A percentile compares a stretch with the other conserved stretches of the same genome.
Conservation (phyloP, 495 filamentous ascomycete genomes). For the Cetradonia linearis region DNA sequence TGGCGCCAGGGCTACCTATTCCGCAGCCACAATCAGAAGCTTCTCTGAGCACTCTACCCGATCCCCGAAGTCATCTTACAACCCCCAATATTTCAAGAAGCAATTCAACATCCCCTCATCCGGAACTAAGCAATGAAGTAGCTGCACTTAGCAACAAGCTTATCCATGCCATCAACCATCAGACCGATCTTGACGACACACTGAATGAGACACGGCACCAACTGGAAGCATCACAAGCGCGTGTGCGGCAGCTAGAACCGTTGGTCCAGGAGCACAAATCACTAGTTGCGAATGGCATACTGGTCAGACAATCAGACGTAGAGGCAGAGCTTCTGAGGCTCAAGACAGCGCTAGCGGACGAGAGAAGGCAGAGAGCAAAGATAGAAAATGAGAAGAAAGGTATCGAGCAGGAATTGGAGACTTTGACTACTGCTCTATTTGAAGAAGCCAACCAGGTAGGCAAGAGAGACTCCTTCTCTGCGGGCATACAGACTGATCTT, state of each 20-base stretch:
- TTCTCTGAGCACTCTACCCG: conserved; percentile 43
- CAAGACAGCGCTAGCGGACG: conserved; percentile 53
- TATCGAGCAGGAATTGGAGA: conserved; percentile 78
- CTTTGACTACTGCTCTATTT: conserved; percentile 78
- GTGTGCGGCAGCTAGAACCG: conserved; percentile 57
- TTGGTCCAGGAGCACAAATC: conserved; percentile 59
- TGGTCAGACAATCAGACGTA: conserved; percentile 59
- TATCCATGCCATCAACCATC: conserved; percentile 93
- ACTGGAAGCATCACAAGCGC: conserved; percentile 60
- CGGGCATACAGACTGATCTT: conserved; percentile 26
- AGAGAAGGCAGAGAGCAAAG: conserved; percentile 45
- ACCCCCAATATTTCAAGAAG: conserved; percentile 32
- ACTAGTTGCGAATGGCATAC: conserved; percentile 57
- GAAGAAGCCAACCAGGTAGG: conserved; percentile 83
- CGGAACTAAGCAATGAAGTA: conserved; percentile 79
- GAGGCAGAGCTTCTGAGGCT: conserved; percentile 62
- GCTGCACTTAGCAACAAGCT: conserved; percentile 87
- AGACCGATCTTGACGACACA: conserved; percentile 84
- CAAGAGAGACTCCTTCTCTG: conserved; percentile 4
- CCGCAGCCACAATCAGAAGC: conserved; percentile 31
- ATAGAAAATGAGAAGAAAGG: conserved; percentile 62
- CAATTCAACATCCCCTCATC: conserved; percentile 38
- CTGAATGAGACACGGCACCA: conserved; percentile 74
- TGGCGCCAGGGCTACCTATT: conserved; percentile 22
- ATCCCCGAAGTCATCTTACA: conserved; percentile 35